Conservation (phyloP, 2,329 filamentous ascomycete species). For the Fragosphaeria purpurea region DNA sequence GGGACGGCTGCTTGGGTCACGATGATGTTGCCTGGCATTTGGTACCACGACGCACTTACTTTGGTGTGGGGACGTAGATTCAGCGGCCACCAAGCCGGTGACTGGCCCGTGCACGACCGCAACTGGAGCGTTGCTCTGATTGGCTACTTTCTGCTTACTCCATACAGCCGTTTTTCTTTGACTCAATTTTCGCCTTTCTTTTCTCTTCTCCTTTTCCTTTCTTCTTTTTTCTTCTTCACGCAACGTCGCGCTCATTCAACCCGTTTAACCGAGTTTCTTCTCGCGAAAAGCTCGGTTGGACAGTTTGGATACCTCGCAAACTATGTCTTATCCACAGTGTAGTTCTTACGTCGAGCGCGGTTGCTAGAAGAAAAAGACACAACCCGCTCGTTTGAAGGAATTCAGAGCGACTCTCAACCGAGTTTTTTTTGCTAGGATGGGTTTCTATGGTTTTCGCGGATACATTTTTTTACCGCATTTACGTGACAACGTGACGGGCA, state of each 20-base stretch:
- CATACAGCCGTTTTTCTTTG: too few relatives aligned
- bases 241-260: slow-evolving; percentile 12
- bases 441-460: slow-evolving; percentile 17
- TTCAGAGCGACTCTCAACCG: slow-evolving; percentile 8
- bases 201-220: slow-evolving; percentile 5
- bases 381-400: slow-evolving; percentile 19
- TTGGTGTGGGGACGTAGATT: too few relatives aligned
- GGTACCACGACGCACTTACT: too few relatives aligned
- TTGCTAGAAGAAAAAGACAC: slow-evolving; percentile 16
- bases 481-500: too few relatives aligned
- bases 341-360: slow-evolving; percentile 4
- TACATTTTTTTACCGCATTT: slow-evolving; percentile 6
- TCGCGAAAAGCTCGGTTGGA: background rate
- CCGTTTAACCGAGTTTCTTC: background rate
- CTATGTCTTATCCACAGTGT: background rate
- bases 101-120: too few relatives aligned
- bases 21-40: too few relatives aligned
- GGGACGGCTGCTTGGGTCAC: too few relatives aligned
- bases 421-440: slow-evolving; percentile 9
- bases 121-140: too few relatives aligned
- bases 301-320: background rate
- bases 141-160: too few relatives aligned
- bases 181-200: background rate
- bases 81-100: too few relatives aligned
- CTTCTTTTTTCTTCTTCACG: slow-evolving; percentile 4